A percentile compares a stretch with the other conserved stretches of the same genome.
phyloP scores from a whole-genome alignment of 768 basidiomycete species.

The Calocera cornea region DNA sequence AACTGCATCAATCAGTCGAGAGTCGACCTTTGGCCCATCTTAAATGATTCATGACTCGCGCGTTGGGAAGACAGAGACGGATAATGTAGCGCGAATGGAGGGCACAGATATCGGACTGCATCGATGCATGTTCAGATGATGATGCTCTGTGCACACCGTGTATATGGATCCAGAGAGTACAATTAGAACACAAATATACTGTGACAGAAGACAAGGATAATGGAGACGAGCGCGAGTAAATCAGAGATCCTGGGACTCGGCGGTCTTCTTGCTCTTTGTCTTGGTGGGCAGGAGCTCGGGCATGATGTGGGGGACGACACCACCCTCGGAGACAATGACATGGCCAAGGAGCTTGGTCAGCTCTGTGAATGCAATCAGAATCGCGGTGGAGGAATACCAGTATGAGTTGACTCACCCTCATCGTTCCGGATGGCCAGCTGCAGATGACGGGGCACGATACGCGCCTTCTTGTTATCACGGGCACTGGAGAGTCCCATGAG shows the following conservation, averaged over 20 bases:
- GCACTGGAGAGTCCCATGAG: constrained; percentile 41
- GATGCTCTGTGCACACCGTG: neutral
- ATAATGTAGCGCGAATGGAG: no score
- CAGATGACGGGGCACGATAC: constrained; percentile 86
- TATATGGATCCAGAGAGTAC: neutral
- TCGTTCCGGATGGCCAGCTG: constrained; percentile 88
- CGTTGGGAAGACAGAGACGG: no score
- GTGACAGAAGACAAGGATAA: neutral
- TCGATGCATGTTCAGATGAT: no score
- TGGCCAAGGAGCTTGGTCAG: constrained; percentile 69
- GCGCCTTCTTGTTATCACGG: constrained; percentile 84
- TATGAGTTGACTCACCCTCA: constrained; percentile 44
- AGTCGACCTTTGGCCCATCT: no score
- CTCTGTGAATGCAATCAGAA: constrained; percentile 23
- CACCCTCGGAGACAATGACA: constrained; percentile 84
- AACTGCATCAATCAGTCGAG: no score
- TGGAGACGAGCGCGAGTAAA: neutral
- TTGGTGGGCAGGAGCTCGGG: constrained; percentile 40
- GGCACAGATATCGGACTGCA: no score
- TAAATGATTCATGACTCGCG: no score
- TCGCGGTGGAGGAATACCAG: neutral
- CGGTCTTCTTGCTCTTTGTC: constrained; percentile 34
- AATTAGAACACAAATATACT: constrained; percentile 6
- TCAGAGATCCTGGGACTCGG: constrained; percentile 9
- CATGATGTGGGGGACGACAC: constrained; percentile 73